phyloP scores from a whole-genome alignment of 768 basidiomycete genomes.

The Rhodotorula taiwanensis region DNA sequence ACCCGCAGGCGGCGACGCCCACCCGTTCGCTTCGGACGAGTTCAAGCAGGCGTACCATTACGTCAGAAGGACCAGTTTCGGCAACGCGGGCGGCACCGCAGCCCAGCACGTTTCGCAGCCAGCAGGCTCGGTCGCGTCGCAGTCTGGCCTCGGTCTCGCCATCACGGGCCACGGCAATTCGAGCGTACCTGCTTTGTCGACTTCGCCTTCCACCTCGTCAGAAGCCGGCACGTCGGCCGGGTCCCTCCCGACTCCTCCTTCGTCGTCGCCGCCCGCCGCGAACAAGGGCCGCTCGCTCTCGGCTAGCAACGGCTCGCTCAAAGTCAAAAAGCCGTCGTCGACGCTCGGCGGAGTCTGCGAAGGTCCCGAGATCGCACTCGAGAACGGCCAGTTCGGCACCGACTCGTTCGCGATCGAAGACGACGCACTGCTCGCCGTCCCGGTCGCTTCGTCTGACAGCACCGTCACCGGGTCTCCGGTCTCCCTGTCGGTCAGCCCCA shows the following conservation, averaged over 20 bases:
- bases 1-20: not conserved
- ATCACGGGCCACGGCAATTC: no score
- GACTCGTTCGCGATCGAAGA: slow-evolving; percentile 1
- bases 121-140: not conserved
- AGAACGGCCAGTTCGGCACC: slow-evolving; percentile 14
- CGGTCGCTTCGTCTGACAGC: no score
- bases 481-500: not conserved
- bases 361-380: slow-evolving; percentile 25
- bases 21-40: slow-evolving; percentile 24
- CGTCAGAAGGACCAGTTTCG: slow-evolving; percentile 19
- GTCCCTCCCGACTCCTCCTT: slow-evolving; percentile 27
- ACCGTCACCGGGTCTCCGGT: no score
- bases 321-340: not conserved
- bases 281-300: not conserved
- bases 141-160: no score
- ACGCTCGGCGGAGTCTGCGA: slow-evolving; percentile 31
- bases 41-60: slow-evolving; percentile 32
- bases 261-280: slow-evolving; percentile 1
- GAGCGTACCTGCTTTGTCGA: slow-evolving; percentile 10
- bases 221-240: slow-evolving; percentile 7
- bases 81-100: not conserved
- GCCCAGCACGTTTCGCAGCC: not conserved
- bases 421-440: not conserved
- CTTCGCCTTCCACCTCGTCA: slow-evolving; percentile 10
- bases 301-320: not conserved